phyloP scores from a whole-genome alignment of 1,284 basidiomycete species.

The Boletellus sp. region DNA sequence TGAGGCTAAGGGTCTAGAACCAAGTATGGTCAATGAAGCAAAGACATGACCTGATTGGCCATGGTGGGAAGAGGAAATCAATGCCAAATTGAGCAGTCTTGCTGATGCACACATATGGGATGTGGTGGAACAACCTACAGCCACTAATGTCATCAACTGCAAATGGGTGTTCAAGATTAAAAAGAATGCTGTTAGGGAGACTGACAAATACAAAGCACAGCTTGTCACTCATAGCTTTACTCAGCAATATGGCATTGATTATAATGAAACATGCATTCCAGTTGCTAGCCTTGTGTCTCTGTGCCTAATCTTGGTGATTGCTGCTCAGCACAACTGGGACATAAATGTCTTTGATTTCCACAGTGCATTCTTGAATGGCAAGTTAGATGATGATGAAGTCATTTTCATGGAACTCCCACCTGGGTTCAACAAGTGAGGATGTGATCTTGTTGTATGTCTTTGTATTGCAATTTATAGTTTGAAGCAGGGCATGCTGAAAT shows the following conservation, averaged over 20 bases:
- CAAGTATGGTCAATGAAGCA: background rate
- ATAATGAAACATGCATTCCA: background rate
- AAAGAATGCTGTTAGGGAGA: background rate
- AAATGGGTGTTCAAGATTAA: conserved; percentile 11
- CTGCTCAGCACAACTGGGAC: background rate
- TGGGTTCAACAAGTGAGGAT: background rate
- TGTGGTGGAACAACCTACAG: no score
- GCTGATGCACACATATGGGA: conserved; percentile 1
- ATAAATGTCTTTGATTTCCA: conserved; percentile 2
- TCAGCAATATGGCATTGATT: background rate
- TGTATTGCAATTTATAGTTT: background rate
- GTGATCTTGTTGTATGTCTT: background rate
- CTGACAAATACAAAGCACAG: background rate
- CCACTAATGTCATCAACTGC: conserved; percentile 23
- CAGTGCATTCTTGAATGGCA: conserved; percentile 2
- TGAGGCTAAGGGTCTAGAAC: background rate
- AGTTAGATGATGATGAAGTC: background rate
- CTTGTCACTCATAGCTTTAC: background rate
- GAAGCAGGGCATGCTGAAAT: background rate
- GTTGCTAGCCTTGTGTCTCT: background rate
- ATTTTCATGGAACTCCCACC: conserved; percentile 1
- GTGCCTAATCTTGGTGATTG: background rate
- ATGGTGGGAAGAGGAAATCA: background rate
- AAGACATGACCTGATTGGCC: background rate
- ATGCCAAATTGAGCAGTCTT: conserved; percentile 1